A percentile compares a stretch with the other conserved stretches of the same genome.
phyloP scores from a whole-genome alignment of 306 rosid species.

The Alnus rubra region DNA sequence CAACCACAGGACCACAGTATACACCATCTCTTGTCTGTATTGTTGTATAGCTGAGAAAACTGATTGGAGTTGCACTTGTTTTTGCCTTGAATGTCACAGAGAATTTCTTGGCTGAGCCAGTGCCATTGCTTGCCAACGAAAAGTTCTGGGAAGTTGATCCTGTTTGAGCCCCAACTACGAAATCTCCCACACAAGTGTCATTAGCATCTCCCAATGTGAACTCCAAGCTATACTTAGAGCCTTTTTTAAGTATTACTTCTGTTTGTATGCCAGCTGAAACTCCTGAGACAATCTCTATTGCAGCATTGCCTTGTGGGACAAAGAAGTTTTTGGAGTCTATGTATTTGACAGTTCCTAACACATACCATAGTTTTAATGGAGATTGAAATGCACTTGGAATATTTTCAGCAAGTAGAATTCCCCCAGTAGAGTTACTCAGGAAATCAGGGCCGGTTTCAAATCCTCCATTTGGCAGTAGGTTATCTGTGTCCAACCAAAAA shows the following conservation, averaged over 20 bases:
- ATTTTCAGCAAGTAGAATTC: conserved; percentile 32
- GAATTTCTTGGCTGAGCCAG: conserved; percentile 35
- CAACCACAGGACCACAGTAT: conserved; percentile 41
- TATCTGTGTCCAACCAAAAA: conserved; percentile 23
- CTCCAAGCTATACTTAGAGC: conserved; percentile 28
- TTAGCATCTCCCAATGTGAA: conserved; percentile 44
- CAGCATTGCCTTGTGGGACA: conserved; percentile 43
- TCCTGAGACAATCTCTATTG: conserved; percentile 37
- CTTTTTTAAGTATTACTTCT: conserved; percentile 23
- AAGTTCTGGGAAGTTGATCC: conserved; percentile 37
- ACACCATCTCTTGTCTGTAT: conserved; percentile 34
- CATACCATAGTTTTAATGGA: conserved; percentile 30
- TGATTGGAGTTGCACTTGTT: conserved; percentile 14
- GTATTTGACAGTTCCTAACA: conserved; percentile 34
- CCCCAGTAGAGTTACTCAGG: conserved; percentile 24
- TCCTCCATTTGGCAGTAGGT: conserved; percentile 29
- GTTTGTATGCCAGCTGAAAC: conserved; percentile 37
- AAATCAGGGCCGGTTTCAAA: conserved; percentile 41
- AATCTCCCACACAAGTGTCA: conserved; percentile 27
- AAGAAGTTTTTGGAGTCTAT: conserved; percentile 35
- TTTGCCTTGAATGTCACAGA: conserved; percentile 30
- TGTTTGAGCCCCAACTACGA: conserved; percentile 34
- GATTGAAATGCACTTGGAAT: conserved; percentile 29
- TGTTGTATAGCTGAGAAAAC: conserved; percentile 30
- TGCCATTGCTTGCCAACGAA: conserved; percentile 34